Evolutionary conservation across 2,329 filamentous ascomycete species (phyloP), one percentile per base, ranked within the genome.

Genomic region (Talaromyces rugulosus): DNA sequence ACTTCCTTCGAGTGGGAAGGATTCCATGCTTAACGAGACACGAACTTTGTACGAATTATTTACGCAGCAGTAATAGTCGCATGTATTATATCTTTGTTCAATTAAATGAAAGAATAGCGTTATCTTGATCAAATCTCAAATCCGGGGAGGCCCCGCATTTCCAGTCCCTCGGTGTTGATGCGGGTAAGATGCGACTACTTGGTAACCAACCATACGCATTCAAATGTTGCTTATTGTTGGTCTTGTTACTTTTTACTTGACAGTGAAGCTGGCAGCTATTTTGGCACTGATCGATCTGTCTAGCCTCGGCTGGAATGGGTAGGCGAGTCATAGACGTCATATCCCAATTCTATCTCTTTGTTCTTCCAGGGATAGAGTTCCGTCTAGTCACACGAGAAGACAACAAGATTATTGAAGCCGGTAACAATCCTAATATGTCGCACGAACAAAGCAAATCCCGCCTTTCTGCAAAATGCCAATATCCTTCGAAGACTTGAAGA

Each of bases 1-100:
- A 27, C 34, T 36, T 50, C 58, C 28, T 27, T 44, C n/a, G 34
- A 44, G 36, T 63, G 61, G 61, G 51, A 34, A 16, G 61, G 54
- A n/a, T 58, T 60, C 51, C 53, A 58, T 28, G 55, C 44, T 18
- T 47, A 27, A 47, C 23, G 44, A 47, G 18, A 27, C 4, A 47
- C 11, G 44, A 47, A 12, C 36, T 27, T 18, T 47, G 18, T 27
- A 47, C 44, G 44, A 47, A 27, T 14, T 11, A 27, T 16, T 47
- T 47, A 27, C 23, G 23, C 44, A 27, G 12, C 18, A 9, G 23
- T 23, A 12, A 47, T 4, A 23, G 36, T 40, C 36, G 16, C 36
- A 27, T 47, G 23, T 47, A 27, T 47, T 47, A 47, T 27, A 47
- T 47, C 5, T 47, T 23, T 47, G 42, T 47, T 18, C 3, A 14